Conservation (phyloP, 129 eudicot genomes). For the Centaurea solstitialis region DNA sequence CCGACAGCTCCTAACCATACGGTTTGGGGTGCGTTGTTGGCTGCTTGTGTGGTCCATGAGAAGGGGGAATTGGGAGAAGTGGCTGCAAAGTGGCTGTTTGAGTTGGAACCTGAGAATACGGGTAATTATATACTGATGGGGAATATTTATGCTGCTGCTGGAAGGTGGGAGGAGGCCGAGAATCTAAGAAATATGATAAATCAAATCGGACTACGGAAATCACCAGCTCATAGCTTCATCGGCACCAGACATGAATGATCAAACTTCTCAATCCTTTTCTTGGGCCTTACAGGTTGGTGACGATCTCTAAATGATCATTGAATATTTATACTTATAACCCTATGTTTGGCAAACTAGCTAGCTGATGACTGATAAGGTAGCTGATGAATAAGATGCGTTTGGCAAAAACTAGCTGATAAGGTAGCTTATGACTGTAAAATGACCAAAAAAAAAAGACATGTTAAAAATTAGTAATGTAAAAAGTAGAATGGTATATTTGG, state of each 20-base stretch:
- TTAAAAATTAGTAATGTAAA: too few relatives aligned
- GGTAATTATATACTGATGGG: constrained; percentile 78
- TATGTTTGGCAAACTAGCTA: too few relatives aligned
- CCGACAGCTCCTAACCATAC: constrained; percentile 47
- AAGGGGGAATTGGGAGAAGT: constrained; percentile 72
- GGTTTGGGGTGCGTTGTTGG: constrained; percentile 81
- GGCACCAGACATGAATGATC: constrained; percentile 39
- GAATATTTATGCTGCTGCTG: constrained; percentile 74
- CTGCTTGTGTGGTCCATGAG: constrained; percentile 67
- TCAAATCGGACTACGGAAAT: constrained; percentile 56
- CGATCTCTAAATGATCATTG: constrained; percentile 9
- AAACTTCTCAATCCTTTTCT: constrained; percentile 46
- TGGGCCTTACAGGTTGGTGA: constrained; percentile 67
- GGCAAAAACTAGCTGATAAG: too few relatives aligned
- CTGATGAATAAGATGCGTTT: too few relatives aligned
- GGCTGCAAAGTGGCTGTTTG: constrained; percentile 71
- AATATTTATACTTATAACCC: not conserved
- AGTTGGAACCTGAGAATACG: constrained; percentile 72
- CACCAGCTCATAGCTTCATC: constrained; percentile 70
- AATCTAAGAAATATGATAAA: constrained; percentile 56
- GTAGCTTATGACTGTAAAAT: too few relatives aligned
- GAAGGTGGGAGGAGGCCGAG: constrained; percentile 86
- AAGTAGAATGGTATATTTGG: too few relatives aligned
- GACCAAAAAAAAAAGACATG: too few relatives aligned
- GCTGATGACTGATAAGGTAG: too few relatives aligned